A percentile compares a stretch with the other conserved stretches of the same genome.
These are phyloP conservation scores for Fragaria nilgerrensis DNA, from an alignment of 306 rosid species.

Conservation along the genomic window DNA sequence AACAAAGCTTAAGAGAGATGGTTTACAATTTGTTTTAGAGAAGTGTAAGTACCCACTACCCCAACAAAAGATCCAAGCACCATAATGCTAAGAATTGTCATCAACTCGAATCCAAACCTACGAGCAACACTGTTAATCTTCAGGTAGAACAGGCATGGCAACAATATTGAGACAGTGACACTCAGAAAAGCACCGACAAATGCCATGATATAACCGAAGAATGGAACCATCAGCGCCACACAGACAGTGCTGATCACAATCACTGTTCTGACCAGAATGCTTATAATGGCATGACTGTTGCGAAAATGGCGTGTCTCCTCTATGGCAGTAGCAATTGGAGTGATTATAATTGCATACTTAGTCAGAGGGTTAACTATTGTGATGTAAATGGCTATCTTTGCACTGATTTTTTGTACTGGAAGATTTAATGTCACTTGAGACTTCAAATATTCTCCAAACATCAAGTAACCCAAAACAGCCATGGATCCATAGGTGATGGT, in stretches of 20 bases:
- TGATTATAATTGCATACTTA: slow-evolving; percentile 52
- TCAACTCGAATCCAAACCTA: slow-evolving; percentile 44
- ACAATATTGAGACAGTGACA: slow-evolving; percentile 37
- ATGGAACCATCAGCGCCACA: slow-evolving; percentile 56
- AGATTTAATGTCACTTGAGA: slow-evolving; percentile 72
- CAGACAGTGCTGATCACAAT: slow-evolving; percentile 44
- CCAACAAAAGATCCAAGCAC: slow-evolving; percentile 40
- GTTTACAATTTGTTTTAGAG: slow-evolving; percentile 42
- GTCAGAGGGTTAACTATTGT: slow-evolving; percentile 65
- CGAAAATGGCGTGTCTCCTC: slow-evolving; percentile 36
- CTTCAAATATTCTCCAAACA: slow-evolving; percentile 48
- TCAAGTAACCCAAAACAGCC: slow-evolving; percentile 53
- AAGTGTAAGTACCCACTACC: slow-evolving; percentile 44
- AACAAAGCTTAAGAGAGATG: slow-evolving; percentile 16
- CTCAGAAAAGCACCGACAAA: slow-evolving; percentile 59
- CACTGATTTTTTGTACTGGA: slow-evolving; percentile 39
- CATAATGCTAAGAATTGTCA: slow-evolving; percentile 41
- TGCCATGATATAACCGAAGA: slow-evolving; percentile 62
- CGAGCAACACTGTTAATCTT: slow-evolving; percentile 51
- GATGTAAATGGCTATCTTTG: slow-evolving; percentile 57
- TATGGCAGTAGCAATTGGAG: slow-evolving; percentile 57
- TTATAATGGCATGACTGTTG: not conserved
- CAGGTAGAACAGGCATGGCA: slow-evolving; percentile 68
- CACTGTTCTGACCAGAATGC: slow-evolving; percentile 48
- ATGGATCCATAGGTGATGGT: slow-evolving; percentile 53